A percentile compares a stretch with the other conserved stretches of the same genome.
Evolutionary conservation across 2,329 filamentous ascomycete species (phyloP).

Genomic region (Mollisia scopiformis): DNA sequence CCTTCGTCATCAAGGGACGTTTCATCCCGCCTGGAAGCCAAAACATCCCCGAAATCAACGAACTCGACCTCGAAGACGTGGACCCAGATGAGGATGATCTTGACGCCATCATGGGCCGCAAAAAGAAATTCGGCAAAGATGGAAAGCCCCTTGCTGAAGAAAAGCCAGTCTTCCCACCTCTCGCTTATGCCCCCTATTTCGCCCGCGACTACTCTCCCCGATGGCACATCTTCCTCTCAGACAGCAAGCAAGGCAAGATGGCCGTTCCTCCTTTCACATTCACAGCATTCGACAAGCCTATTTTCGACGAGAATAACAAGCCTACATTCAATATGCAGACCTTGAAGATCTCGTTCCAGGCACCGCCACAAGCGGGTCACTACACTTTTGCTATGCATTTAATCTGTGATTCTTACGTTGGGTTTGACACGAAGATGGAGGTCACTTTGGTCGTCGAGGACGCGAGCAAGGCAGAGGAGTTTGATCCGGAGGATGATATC

Average conservation of each 20-base stretch:
- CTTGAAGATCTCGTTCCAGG: slow-evolving; percentile 94
- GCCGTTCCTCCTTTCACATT: slow-evolving; percentile 98
- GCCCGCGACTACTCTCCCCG: slow-evolving; percentile 85
- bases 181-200: slow-evolving; percentile 90
- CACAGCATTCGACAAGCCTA: slow-evolving; percentile 85
- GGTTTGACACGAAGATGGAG: slow-evolving; percentile 90
- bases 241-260: slow-evolving; percentile 93
- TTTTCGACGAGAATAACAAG: slow-evolving; percentile 77
- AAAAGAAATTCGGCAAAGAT: slow-evolving; percentile 68
- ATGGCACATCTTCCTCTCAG: slow-evolving; percentile 94
- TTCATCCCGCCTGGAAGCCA: slow-evolving; percentile 86
- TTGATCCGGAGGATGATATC: slow-evolving; percentile 90
- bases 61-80: slow-evolving; percentile 83
- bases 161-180: slow-evolving; percentile 73
- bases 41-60: slow-evolving; percentile 73
- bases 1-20: slow-evolving; percentile 92
- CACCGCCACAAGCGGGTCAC: slow-evolving; percentile 86
- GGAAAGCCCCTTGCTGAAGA: slow-evolving; percentile 62
- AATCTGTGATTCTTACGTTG: slow-evolving; percentile 92
- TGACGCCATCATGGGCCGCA: slow-evolving; percentile 78
- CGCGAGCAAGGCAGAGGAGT: slow-evolving; percentile 78
- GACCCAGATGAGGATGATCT: slow-evolving; percentile 93
- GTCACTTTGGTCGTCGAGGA: slow-evolving; percentile 90
- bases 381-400: slow-evolving; percentile 96
- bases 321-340: slow-evolving; percentile 96